Conservation (phyloP, 257 asterid genomes). For the Solanum tacnaense region DNA sequence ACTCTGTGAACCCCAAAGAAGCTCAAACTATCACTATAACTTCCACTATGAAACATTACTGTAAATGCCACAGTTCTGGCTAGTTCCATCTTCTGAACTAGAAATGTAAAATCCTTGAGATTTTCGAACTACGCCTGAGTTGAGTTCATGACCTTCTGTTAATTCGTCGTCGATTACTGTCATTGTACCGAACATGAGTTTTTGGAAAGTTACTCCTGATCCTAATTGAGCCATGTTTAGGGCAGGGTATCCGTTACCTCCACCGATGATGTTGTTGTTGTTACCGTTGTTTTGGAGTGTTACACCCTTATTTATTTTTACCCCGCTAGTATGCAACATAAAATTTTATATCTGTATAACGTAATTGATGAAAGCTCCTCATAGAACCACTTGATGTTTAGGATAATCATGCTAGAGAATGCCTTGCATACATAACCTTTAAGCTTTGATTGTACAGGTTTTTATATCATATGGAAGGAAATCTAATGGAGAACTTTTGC, state of each 20-base stretch:
- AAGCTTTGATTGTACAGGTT: conserved; percentile 37
- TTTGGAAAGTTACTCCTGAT: conserved; percentile 50
- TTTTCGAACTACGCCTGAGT: conserved; percentile 65
- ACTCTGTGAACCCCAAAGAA: conserved; percentile 66
- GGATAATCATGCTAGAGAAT: not conserved
- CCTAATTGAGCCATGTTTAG: conserved; percentile 54
- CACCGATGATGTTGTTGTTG: conserved; percentile 44
- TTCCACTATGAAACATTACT: conserved; percentile 57
- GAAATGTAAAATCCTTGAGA: conserved; percentile 75
- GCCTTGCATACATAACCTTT: not conserved
- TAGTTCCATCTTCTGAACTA: conserved; percentile 68
- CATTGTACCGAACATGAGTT: conserved; percentile 86
- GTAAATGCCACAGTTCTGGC: conserved; percentile 80
- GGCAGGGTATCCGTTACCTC: conserved; percentile 55
- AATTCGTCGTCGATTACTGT: conserved; percentile 65
- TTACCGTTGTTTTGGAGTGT: conserved; percentile 35
- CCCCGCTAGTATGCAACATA: not conserved
- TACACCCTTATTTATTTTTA: not conserved
- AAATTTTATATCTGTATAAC: not conserved
- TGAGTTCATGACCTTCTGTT: conserved; percentile 60
- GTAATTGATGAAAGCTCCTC: not conserved
- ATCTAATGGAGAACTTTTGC: conserved; percentile 88
- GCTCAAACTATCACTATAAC: conserved; percentile 59
- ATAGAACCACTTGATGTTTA: not conserved
- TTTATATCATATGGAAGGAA: conserved; percentile 87